Evolutionary conservation across 768 basidiomycete species (phyloP), one percentile per base, ranked within the genome.

Genomic region (Rhizopogon vinicolor): DNA sequence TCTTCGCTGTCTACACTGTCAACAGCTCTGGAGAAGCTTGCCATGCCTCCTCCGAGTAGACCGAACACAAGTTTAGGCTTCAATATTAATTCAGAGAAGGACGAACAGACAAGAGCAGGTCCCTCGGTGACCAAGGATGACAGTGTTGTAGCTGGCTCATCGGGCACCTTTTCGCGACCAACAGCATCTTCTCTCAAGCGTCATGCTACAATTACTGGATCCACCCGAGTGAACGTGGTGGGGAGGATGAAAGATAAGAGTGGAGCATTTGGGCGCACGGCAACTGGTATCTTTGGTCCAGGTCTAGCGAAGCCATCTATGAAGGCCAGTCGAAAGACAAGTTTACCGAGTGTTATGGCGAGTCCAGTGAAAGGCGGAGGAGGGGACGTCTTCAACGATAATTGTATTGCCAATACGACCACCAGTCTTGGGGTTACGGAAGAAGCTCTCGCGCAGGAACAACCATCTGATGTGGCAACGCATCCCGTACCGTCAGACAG

Each of bases 51-150:
- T 2, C 88, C 86, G 3, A 76, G 75, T 22, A 68, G 87, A 41
- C 87, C 89, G 1, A 87, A 79, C 52, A 87, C 87, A 2, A 87
- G 83, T 54, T 69, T 89, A 73, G 89, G 86, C 33, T 87, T 89
- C 65, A 65, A 58, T 16, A 19, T 51, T 2, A 10, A 10, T 5
- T 61, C 53, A 33, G 60, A 59, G n/a, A 66, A 66, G 25, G 33
- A 40, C 3, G 41, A 56, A 40, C 48, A 16, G 7, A 25, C 33
- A 49, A 22, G 37, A 37, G 22, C 35, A 37, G 56, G 55, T 19
- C 56, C 63, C 41, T 29, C 33, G 2, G 62, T 60, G 19, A 58
- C 65, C 18, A 66, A 55, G 43, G 66, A 66, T 14, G 70, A 69
- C 16, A 5, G 53, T 18, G 60, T 58, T 6, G 33, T 66, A 12